Percentiles rank a stretch among this genome's conserved stretches.
Conservation (phyloP, 805 yeast genomes). For the Yamadazyma sp. region DNA sequence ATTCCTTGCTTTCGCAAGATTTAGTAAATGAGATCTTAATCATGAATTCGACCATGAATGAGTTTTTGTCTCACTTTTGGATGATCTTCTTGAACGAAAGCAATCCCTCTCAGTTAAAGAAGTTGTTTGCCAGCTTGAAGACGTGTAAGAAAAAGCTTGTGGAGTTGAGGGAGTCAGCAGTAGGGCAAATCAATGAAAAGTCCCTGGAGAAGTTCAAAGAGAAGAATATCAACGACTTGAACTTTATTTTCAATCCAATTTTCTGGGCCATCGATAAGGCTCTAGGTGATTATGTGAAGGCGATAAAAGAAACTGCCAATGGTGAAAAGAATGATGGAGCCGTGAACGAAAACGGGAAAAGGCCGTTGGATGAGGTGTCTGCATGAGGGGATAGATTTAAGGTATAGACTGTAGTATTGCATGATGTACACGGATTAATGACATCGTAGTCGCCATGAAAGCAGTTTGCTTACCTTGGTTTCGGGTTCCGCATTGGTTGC, state of each 20-base stretch:
- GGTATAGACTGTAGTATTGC: no score
- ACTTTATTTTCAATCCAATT: slow-evolving; percentile 32
- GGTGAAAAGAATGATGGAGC: not conserved
- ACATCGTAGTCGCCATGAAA: no score
- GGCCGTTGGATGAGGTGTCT: no score
- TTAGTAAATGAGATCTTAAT: slow-evolving; percentile 33
- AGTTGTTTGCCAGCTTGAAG: slow-evolving; percentile 36
- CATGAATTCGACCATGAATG: slow-evolving; percentile 41
- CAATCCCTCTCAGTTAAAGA: slow-evolving; percentile 39
- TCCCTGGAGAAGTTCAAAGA: slow-evolving; percentile 31
- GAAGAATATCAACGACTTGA: slow-evolving; percentile 32
- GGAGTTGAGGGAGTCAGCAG: slow-evolving; percentile 26
- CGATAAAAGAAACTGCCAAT: slow-evolving; percentile 19
- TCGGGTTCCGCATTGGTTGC: no score
- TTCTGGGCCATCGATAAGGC: slow-evolving; percentile 35
- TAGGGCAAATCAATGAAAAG: slow-evolving; percentile 18
- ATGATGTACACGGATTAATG: no score
- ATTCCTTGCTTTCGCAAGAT: slow-evolving; percentile 3
- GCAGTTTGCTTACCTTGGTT: no score
- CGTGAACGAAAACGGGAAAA: slow-evolving; percentile 37
- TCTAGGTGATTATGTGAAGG: slow-evolving; percentile 32
- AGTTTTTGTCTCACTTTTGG: slow-evolving; percentile 46
- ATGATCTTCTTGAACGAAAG: slow-evolving; percentile 34
- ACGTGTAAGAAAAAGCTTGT: slow-evolving; percentile 31
- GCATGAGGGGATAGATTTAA: no score